phyloP scores from a whole-genome alignment of 2,329 filamentous ascomycete genomes.

The Talaromyces pinophilus region DNA sequence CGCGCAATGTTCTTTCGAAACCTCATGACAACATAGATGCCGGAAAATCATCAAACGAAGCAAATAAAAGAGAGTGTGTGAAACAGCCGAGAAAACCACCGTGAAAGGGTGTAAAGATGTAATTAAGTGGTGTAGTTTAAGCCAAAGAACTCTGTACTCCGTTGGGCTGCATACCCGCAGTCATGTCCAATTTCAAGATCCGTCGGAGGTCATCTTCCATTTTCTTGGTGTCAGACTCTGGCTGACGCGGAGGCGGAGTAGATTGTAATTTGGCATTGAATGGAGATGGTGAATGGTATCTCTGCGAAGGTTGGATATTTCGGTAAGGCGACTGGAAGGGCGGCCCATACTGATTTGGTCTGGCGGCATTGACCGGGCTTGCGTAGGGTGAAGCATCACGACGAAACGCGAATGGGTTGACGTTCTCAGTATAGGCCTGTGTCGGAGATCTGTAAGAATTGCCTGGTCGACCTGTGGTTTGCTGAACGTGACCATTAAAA shows the following conservation, averaged over 20 bases:
- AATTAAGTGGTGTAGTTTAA: conserved; percentile 24
- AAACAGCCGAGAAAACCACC: not conserved
- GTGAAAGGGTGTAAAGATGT: not conserved
- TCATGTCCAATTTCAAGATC: conserved; percentile 48
- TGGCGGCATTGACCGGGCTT: conserved; percentile 5
- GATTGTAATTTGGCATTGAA: conserved; percentile 30
- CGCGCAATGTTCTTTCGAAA: conserved; percentile 15
- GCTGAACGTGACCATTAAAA: conserved; percentile 20
- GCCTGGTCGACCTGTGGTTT: conserved; percentile 24
- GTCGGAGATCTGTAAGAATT: conserved; percentile 30
- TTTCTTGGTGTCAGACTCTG: conserved; percentile 43
- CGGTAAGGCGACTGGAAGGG: conserved; percentile 29
- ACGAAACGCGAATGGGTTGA: conserved; percentile 36
- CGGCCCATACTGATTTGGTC: conserved; percentile 10
- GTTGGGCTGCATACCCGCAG: conserved; percentile 32
- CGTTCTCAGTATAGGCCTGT: conserved; percentile 29
- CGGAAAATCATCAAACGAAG: conserved; percentile 4
- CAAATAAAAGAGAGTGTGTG: not conserved
- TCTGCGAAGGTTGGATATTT: conserved; percentile 24
- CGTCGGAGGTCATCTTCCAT: conserved; percentile 53
- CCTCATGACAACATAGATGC: conserved; percentile 17
- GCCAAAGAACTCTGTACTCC: conserved; percentile 39
- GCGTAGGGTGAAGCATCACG: conserved; percentile 33
- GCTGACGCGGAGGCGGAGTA: conserved; percentile 26
- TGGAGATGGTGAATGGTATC: conserved; percentile 29